A percentile compares a stretch with the other conserved stretches of the same genome.
Evolutionary conservation across 164 flowering plant species (phyloP).

Genomic region (Vitis rotundifolia): DNA sequence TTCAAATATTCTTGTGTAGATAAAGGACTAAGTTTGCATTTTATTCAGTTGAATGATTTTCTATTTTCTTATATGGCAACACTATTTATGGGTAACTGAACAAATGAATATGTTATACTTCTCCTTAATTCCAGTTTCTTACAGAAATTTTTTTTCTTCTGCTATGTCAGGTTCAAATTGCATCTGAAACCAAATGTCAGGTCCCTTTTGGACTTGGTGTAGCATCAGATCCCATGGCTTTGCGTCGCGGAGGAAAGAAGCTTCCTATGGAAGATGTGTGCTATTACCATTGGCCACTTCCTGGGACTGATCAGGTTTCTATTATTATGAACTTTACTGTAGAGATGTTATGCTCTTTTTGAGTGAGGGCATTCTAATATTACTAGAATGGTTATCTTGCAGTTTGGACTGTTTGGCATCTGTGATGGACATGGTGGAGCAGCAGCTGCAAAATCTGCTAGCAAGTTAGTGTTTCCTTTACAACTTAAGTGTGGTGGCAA

Average conservation of each 20-base stretch:
- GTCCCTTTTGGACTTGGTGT: conserved; percentile 81
- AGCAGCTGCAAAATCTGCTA: conserved; percentile 83
- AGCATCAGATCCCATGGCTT: conserved; percentile 94
- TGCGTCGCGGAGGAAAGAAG: conserved; percentile 89
- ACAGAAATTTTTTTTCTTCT: neutral
- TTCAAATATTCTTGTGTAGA: neutral
- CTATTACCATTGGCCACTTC: conserved; percentile 90
- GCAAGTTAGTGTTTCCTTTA: conserved; percentile 59
- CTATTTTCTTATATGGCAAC: neutral
- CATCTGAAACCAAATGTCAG: conserved; percentile 37
- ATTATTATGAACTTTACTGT: conserved; percentile 6
- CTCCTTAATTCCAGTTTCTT: neutral
- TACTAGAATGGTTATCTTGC: conserved; percentile 25
- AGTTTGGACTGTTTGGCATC: conserved; percentile 95
- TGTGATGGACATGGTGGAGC: conserved; percentile 99
- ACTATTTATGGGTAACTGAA: neutral
- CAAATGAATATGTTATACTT: too few species aligned
- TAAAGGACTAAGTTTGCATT: neutral
- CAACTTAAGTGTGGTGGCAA: neutral
- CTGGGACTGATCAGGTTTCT: conserved; percentile 74
- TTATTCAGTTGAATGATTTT: neutral
- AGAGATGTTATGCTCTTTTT: neutral
- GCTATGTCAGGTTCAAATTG: conserved; percentile 65
- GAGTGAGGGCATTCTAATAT: neutral
- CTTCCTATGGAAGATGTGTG: conserved; percentile 97